Base-by-base conservation (phyloP, 2,329 filamentous ascomycete species). In the Neocucurbitaria cava region DNA sequence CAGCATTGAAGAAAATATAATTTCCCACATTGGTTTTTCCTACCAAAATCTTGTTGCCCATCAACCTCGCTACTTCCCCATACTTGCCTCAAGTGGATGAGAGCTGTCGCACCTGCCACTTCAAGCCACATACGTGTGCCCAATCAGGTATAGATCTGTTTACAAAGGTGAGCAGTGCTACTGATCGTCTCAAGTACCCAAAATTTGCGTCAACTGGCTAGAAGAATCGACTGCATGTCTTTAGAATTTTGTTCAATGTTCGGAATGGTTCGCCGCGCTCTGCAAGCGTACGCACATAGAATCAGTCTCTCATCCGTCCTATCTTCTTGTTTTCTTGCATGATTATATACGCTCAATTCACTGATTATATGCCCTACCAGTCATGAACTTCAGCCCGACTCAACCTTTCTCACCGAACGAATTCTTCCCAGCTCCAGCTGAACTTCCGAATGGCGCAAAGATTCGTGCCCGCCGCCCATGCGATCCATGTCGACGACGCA, bases 401-500 rank as follows among this genome's bases (percentile, higher is more conserved):
- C 59, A 58, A 31, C 24, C 45, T n/a, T 52, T 63, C 44, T 40
- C 56, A 9, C 61, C 63, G 3, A 62, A 54, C 23, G 54, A 63
- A 7, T 51, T 52, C 43, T 57, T 58, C 17, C 33, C 53, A 18
- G 33, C 26, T 17, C 39, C 44, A 28, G 18, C 20, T 33, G 58
- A 61, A 23, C 7, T 28, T 3, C 36, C 57, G 8, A 52, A 26
- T 18, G 44, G 31, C 28, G 43, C 26, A 3, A 66, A 70, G 42
- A 41, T 56, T 9, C 54, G 66, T 44, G 62, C 70, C 17, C 64
- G 68, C 15, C 78, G 83, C 51, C 85, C 87, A 35, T 92, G 89
- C 73, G 86, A 89, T 74, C 82, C 86, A 36, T 91, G 89, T 73
- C 81, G 85, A 52, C 82, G 82, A 69, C 83, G 87, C 58, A 86